phyloP scores from a whole-genome alignment of 805 yeast genomes.

The Starmera dryadoides region DNA sequence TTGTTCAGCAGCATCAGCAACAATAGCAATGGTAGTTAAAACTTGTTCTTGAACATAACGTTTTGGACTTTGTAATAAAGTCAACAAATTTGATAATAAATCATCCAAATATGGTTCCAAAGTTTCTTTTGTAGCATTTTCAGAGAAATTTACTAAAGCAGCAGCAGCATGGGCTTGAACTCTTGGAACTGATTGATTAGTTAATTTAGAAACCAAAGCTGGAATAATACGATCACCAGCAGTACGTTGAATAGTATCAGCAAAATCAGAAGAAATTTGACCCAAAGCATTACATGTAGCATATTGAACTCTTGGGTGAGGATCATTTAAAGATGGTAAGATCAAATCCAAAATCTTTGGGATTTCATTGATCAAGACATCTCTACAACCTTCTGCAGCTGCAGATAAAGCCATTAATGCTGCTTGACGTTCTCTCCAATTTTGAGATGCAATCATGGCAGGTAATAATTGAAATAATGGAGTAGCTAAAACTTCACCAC shows the following conservation, averaged over 20 bases:
- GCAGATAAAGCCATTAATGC: constrained; percentile 95
- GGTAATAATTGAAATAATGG: constrained; percentile 86
- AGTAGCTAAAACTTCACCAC: constrained; percentile 76
- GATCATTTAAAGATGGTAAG: constrained; percentile 76
- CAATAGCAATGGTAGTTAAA: constrained; percentile 90
- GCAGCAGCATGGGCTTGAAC: constrained; percentile 99
- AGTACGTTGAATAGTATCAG: constrained; percentile 78
- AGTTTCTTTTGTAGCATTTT: constrained; percentile 79
- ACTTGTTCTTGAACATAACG: constrained; percentile 97
- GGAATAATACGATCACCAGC: constrained; percentile 79
- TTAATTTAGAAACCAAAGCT: constrained; percentile 76
- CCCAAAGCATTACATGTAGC: constrained; percentile 97
- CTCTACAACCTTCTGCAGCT: constrained; percentile 96
- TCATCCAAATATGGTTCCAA: constrained; percentile 91
- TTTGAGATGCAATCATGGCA: constrained; percentile 63
- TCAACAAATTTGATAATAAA: constrained; percentile 65
- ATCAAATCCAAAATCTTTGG: constrained; percentile 79
- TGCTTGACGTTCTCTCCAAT: constrained; percentile 95
- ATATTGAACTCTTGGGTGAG: constrained; percentile 92
- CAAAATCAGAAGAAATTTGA: constrained; percentile 94
- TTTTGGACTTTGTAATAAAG: constrained; percentile 75
- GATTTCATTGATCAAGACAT: constrained; percentile 74
- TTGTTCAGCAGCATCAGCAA: constrained; percentile 92
- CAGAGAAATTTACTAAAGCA: constrained; percentile 91
- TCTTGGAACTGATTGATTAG: constrained; percentile 69